Evolutionary conservation across 768 basidiomycete species (phyloP).

Genomic region (Suillus luteus): DNA sequence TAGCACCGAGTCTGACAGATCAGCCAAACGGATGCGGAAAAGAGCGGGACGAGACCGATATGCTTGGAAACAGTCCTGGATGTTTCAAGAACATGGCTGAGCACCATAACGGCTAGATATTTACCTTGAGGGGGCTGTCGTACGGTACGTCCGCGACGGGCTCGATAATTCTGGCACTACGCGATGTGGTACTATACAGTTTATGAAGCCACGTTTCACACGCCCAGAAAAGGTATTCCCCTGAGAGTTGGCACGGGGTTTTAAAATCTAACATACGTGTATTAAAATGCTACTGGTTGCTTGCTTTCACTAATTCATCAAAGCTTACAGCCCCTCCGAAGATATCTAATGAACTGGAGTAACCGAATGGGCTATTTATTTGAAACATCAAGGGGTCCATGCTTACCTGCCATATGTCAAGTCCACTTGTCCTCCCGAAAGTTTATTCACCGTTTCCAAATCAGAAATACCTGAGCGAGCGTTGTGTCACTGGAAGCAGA

Average conservation of each 20-base stretch:
- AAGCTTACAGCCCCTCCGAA: slow-evolving; percentile 71
- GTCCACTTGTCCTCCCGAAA: slow-evolving; percentile 78
- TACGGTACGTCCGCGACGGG: slow-evolving; percentile 31
- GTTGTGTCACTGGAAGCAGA: slow-evolving; percentile 8
- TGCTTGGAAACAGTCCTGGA: not conserved
- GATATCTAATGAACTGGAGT: slow-evolving; percentile 60
- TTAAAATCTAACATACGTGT: not conserved
- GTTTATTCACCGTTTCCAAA: slow-evolving; percentile 72
- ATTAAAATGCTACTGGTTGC: slow-evolving; percentile 17
- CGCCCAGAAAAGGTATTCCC: slow-evolving; percentile 19
- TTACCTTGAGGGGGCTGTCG: slow-evolving; percentile 42
- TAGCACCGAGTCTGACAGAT: slow-evolving; percentile 10
- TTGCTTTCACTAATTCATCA: slow-evolving; percentile 47
- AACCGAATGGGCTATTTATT: slow-evolving; percentile 2
- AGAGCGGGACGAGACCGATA: slow-evolving; percentile 10
- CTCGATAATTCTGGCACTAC: slow-evolving; percentile 32
- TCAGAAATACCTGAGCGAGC: slow-evolving; percentile 67
- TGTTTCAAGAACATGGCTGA: not conserved
- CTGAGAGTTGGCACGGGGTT: not conserved
- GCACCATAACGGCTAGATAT: slow-evolving; percentile 20
- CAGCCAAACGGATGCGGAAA: not conserved
- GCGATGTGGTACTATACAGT: slow-evolving; percentile 40
- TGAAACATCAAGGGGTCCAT: not conserved
- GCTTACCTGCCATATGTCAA: slow-evolving; percentile 41
- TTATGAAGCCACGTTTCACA: slow-evolving; percentile 46